Evolutionary conservation across 1,139 yeast genomes (phyloP), one percentile per base, ranked within the genome.

Genomic region (Blastobotrys illinoisensis): DNA sequence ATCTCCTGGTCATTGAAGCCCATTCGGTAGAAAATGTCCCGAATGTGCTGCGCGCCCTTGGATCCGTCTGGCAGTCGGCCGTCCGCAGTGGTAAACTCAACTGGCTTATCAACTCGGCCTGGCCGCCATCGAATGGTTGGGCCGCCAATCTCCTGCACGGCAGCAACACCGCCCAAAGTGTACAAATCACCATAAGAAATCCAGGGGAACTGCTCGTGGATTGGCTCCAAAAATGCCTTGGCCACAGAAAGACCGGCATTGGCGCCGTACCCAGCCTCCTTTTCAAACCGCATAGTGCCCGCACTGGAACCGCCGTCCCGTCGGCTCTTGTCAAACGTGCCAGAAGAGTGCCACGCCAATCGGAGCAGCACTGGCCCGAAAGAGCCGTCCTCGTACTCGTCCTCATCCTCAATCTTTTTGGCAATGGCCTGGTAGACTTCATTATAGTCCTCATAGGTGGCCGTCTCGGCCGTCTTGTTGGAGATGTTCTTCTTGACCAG

Each of bases 51-150:
- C 32, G 78, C 73, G 51, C 79, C 83, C 58, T 74, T 72, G 44
- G 80, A 70, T 6, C 79, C 88, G 58, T 81, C 74, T 44, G 97
- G 97, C 60, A 89, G 78, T 69, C 87, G 79, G 48, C 88, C 90
- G 64, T 82, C 85, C 46, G 83, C 82, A 45, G 90, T 86, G 44
- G 80, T 78, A 24, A 71, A 40, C 47, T 63, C 61, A 44, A 57
- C 47, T 19, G 58, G 23, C 28, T 53, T 67, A 67, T 86, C 86
- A 51, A 71, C 71, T 69, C 97, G 80, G 55, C 97, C 96, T 21
- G 93, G 81, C 75, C 95, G 83, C 96, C 96, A 89, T 54, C 82
- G 79, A 64, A 89, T 79, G 68, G 84, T 85, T 56, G 97, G 97
- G 14, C 97, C 97, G 54, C 85, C 85, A 71, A 86, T 70, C 71